Evolutionary conservation across 2,329 filamentous ascomycete species (phyloP).

Genomic region (Colletotrichum tropicale): DNA sequence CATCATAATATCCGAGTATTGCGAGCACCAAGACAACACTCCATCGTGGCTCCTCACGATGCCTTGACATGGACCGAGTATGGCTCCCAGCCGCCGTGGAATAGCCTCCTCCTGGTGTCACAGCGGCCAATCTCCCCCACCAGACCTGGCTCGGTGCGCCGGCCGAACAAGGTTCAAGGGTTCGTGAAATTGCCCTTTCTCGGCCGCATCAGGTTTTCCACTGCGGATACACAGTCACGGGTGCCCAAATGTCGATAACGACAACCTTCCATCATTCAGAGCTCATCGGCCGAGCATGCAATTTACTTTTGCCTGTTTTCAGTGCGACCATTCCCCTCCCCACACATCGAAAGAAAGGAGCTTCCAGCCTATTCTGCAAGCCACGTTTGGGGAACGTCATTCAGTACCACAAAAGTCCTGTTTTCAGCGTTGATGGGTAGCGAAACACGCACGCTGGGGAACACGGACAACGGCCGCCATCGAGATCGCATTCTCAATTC

Average conservation of each 20-base stretch:
- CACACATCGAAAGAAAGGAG: background rate
- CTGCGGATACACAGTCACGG: background rate
- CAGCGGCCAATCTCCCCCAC: background rate
- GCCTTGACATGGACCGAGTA: background rate
- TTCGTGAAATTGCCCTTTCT: constrained; percentile 6
- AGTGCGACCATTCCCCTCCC: background rate
- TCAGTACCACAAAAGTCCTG: background rate
- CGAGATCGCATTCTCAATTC: background rate
- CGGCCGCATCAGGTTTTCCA: background rate
- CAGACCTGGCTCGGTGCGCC: background rate
- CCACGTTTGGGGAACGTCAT: constrained; percentile 10
- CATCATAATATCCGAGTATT: background rate
- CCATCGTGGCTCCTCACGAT: background rate
- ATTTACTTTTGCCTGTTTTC: background rate
- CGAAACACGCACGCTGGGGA: background rate
- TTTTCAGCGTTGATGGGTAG: background rate
- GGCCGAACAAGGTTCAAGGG: constrained; percentile 11
- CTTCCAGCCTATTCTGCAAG: background rate
- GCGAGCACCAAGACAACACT: background rate
- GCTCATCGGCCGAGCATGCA: background rate
- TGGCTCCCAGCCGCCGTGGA: background rate
- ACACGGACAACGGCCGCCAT: constrained; percentile 1
- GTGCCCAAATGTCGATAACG: background rate
- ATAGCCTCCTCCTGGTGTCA: background rate
- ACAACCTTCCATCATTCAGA: background rate